Evolutionary conservation across 2,329 filamentous ascomycete genomes (phyloP), one percentile per base, ranked within the genome.

Genomic region (Keithomyces neogunnii): DNA sequence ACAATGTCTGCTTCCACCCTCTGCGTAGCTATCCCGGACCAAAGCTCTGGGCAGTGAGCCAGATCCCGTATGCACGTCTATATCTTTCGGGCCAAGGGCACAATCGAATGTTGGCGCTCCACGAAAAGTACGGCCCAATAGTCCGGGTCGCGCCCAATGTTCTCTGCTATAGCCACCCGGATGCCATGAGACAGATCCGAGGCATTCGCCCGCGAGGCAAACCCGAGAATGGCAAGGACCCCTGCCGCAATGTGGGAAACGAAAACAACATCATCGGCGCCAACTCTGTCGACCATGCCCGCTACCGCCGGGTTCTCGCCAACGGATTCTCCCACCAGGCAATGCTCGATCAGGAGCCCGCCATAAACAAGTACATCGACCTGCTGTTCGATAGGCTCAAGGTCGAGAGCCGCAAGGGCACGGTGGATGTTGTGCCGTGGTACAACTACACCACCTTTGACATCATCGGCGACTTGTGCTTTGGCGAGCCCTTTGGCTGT

Each of bases 141-240:
- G 72, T 77, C 6, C 70, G 75, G 7, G 60, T 75, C 39, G 66
- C 65, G 3, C 73, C 75, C 2, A 64, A 73, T 52, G 72, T 76
- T 55, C 65, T 77, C 4, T 68, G 71, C 2, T 77, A 73, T 56
- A 66, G 61, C 46, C 57, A 64, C 30, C 56, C 62, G 2, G 52
- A 62, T 2, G 58, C 58, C 2, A 73, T 68, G 66, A 64, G 66
- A 55, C 69, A 74, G 30, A 71, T 74, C 36, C 69, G 69, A n/a
- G 35, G 29, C 40, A 9, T 5, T 7, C 7, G 19, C 1, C 38
- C 48, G 2, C 7, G 40, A 9, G 49, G 10, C 47, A 49, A n/a
- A 46, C 35, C 1, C 42, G 43, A 5, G 7, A 42, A 42, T n/a
- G 26, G 7, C 39, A n/a, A 8, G 26, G 13, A 13, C 29, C 19